Percentiles rank a stretch among this genome's conserved stretches.
phyloP scores from a whole-genome alignment of 331 rosid genomes.

The Quercus lobata region DNA sequence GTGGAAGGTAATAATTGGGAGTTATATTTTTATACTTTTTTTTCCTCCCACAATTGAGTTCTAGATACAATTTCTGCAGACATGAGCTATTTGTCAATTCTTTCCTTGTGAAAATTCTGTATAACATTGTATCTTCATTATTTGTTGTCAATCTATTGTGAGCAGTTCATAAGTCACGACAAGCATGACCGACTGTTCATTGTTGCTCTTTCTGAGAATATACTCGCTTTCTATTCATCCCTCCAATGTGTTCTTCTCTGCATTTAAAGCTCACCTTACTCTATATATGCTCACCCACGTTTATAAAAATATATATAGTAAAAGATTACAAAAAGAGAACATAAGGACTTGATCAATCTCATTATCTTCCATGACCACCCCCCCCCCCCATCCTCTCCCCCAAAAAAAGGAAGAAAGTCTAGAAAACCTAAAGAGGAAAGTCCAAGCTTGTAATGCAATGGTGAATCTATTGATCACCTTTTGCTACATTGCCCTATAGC shows the following conservation, averaged over 20 bases:
- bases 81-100: background rate
- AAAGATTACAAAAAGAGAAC: background rate
- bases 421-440: too few relatives aligned
- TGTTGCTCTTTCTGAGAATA: background rate
- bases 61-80: background rate
- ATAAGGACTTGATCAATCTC: background rate
- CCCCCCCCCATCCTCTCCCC: rapidly evolving
- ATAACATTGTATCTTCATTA: background rate
- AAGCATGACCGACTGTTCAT: background rate
- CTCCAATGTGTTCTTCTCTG: background rate
- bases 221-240: background rate
- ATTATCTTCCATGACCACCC: background rate
- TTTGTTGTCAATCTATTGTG: background rate
- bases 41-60: background rate
- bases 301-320: background rate
- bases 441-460: too few relatives aligned
- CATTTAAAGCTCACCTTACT: background rate
- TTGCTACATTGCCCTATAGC: too few relatives aligned
- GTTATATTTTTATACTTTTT: background rate
- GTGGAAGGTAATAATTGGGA: background rate
- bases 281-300: too few relatives aligned
- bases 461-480: too few relatives aligned
- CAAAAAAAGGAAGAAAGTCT: background rate
- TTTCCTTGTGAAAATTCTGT: background rate
- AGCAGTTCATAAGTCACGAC: background rate